Evolutionary conservation across 228 moss, liverwort and hornwort species (phyloP).

Genomic region (Sphagnum fallax): DNA sequence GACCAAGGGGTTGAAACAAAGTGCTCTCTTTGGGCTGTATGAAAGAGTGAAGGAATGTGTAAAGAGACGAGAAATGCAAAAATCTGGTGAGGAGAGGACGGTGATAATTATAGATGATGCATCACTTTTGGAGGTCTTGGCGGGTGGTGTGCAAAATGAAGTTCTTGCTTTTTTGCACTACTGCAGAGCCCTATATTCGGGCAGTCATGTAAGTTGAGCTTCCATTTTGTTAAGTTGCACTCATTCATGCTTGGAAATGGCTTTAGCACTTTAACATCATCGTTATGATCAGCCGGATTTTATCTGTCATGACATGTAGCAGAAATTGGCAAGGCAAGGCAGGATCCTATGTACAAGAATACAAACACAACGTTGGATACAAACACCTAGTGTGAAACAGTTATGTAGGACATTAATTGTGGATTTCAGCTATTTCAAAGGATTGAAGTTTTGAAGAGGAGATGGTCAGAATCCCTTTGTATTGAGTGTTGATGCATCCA

Average conservation of each 20-base stretch:
- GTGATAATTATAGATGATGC: conserved; percentile 86
- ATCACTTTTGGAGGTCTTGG: conserved; percentile 68
- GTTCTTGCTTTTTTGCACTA: conserved; percentile 85
- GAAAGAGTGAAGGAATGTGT: conserved; percentile 54
- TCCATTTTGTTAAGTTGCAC: too few species aligned
- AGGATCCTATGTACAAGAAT: background rate
- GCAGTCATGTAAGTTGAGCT: conserved; percentile 28
- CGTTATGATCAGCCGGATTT: background rate
- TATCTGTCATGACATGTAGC: background rate
- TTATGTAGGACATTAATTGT: too few species aligned
- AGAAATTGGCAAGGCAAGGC: background rate
- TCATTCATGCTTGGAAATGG: too few species aligned
- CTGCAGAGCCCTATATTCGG: conserved; percentile 62
- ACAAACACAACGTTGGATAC: background rate
- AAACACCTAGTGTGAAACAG: too few species aligned
- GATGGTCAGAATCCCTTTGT: too few species aligned
- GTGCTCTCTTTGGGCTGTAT: conserved; percentile 57
- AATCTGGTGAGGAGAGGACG: conserved; percentile 23
- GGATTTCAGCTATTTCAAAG: too few species aligned
- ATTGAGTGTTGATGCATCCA: too few species aligned
- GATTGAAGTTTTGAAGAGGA: too few species aligned
- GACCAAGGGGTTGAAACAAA: background rate
- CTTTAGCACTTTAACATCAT: too few species aligned
- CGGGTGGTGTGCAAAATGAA: conserved; percentile 52
- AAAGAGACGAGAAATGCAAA: conserved; percentile 16